Evolutionary conservation across 257 asterid species (phyloP), one percentile per base, ranked within the genome.

Genomic region (Euphrasia confusa): DNA sequence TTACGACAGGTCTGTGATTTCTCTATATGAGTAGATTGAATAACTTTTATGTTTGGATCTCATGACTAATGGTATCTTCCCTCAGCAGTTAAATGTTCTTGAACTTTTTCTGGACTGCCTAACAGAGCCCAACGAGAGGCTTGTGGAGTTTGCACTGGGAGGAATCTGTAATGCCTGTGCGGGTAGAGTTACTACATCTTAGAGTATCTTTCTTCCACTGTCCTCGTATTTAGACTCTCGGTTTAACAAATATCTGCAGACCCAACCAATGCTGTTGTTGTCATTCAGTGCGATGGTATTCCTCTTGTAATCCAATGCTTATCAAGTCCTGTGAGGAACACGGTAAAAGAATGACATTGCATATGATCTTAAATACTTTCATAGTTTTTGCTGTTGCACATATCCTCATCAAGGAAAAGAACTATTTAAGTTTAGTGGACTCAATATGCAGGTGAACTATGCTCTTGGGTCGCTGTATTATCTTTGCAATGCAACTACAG

Each of bases 101-200:
- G 98, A 91, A 75, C 96, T 86, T 68, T 91, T 91, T 66, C 78
- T 91, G 58, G 98, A 91, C 85, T 88, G 96, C 81, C 63, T 88
- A 63, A 88, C 95, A 1, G 98, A 91, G 80, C 87, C 95, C 21
- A 91, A 75, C 52, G 97, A 89, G 82, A 84, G 72, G 78, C 95
- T 89, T 57, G 85, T 89, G 70, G 97, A 92, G 72, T 89, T 92
- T 79, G 95, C 97, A 64, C 61, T 80, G 27, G 98, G 97, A 54
- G 97, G 98, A 61, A 83, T 92, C 65, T 92, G 95, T 81, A 92
- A 92, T 70, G 77, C 95, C 14, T 83, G 85, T 79, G 88, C 81
- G 13, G 98, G 97, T 88, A 75, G 13, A 12, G 42, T 50, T 28
- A 17, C 7, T 57, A 66, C 52, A 52, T 0, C 21, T 26, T 35